Conservation (phyloP, 306 rosid species). For the Fragaria nilgerrensis region DNA sequence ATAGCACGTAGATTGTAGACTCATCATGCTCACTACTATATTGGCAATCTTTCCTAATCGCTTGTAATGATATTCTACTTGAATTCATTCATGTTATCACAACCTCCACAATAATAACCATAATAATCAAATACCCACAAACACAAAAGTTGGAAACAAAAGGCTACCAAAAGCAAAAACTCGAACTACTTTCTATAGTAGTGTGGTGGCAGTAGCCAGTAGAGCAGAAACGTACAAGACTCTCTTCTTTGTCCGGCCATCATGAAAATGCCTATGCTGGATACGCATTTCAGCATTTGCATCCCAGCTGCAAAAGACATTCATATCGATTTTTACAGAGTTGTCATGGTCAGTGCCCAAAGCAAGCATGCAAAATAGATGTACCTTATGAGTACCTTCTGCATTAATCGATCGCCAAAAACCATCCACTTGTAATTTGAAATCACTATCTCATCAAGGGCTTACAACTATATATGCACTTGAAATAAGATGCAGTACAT, state of each 20-base stretch:
- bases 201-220: slow-evolving; percentile 26
- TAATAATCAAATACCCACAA: slow-evolving; percentile 25
- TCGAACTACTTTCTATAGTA: slow-evolving; percentile 12
- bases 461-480: background rate
- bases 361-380: slow-evolving; percentile 6
- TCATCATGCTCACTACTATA: slow-evolving; percentile 31
- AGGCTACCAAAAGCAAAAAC: slow-evolving; percentile 9
- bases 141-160: slow-evolving; percentile 10
- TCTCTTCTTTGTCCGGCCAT: slow-evolving; percentile 20
- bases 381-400: slow-evolving; percentile 11
- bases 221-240: slow-evolving; percentile 24
- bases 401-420: background rate
- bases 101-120: slow-evolving; percentile 36
- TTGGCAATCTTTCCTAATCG: slow-evolving; percentile 40
- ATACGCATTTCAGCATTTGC: background rate
- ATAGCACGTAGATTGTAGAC: slow-evolving; percentile 21
- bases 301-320: slow-evolving; percentile 9
- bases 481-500: background rate
- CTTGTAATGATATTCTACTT: slow-evolving; percentile 54
- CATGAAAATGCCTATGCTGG: slow-evolving; percentile 11
- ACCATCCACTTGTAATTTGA: background rate
- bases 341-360: background rate
- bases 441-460: slow-evolving; percentile 2
- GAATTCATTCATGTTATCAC: slow-evolving; percentile 45
- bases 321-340: background rate